Percentiles rank a stretch among this genome's conserved stretches.
Evolutionary conservation across 1,284 basidiomycete species (phyloP).

Genomic region (Leccinum subrobustum): DNA sequence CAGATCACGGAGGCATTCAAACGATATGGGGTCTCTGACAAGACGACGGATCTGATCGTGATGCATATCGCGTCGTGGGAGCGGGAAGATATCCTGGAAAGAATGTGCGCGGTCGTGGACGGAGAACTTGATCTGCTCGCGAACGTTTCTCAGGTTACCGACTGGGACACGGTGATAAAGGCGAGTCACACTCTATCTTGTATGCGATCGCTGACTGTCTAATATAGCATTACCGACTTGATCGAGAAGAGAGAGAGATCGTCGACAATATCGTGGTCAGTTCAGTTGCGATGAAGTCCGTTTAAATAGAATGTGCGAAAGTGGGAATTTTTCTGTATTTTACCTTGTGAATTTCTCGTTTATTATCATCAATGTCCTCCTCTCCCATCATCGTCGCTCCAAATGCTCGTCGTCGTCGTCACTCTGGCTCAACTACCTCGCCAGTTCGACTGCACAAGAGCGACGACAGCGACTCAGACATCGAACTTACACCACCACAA

Average conservation of each 20-base stretch:
- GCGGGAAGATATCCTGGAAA: conserved; percentile 39
- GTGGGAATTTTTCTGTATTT: too few species aligned
- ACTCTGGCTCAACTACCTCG: conserved; percentile 31
- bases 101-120: conserved; percentile 56
- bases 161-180: conserved; percentile 75
- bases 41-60: conserved; percentile 67
- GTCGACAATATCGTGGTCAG: conserved; percentile 72
- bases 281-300: conserved; percentile 80
- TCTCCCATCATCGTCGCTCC: not conserved
- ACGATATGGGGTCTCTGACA: conserved; percentile 78
- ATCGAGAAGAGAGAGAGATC: conserved; percentile 50
- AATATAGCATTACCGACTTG: conserved; percentile 73
- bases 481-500: conserved; percentile 24
- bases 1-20: conserved; percentile 87
- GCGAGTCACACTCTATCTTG: conserved; percentile 36
- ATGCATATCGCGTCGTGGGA: conserved; percentile 59
- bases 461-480: conserved; percentile 5
- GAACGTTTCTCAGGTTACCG: conserved; percentile 52
- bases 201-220: conserved; percentile 1
- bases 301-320: conserved; percentile 27
- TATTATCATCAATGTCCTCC: not conserved
- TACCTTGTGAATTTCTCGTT: too few species aligned
- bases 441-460: conserved; percentile 15
- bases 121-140: conserved; percentile 52
- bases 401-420: conserved; percentile 30